Percentiles rank a stretch among this genome's conserved stretches.
Conservation (phyloP, 441 rosid species). For the Syzygium syzygioides region DNA sequence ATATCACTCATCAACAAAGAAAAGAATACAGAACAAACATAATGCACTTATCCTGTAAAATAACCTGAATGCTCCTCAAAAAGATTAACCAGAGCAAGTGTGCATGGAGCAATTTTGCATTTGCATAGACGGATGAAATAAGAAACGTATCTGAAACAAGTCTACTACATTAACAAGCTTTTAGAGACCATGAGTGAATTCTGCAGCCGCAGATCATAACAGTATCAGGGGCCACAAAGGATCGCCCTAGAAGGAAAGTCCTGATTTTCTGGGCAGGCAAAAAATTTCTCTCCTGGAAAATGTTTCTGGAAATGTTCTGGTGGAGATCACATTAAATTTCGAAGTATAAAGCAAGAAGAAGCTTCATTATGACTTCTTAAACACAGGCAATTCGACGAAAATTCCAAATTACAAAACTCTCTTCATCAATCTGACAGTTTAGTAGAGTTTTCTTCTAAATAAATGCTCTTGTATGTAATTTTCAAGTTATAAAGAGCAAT, state of each 20-base stretch:
- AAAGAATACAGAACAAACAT: not conserved
- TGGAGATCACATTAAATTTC: not conserved
- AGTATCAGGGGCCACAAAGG: not conserved
- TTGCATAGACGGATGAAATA: not conserved
- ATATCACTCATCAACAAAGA: not conserved
- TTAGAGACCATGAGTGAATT: not conserved
- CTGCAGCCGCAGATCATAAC: not conserved
- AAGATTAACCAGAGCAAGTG: not conserved
- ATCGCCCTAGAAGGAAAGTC: not conserved
- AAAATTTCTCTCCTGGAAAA: not conserved
- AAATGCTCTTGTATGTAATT: not conserved
- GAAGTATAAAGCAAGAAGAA: not conserved
- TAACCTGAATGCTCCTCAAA: not conserved
- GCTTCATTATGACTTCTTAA: not conserved
- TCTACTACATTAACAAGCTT: not conserved
- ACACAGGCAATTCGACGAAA: not conserved
- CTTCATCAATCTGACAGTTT: not conserved
- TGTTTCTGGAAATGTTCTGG: not conserved
- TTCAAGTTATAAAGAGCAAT: not conserved
- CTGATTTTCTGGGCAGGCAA: not conserved
- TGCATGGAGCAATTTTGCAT: not conserved
- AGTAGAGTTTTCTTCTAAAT: not conserved
- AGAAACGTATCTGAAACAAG: not conserved
- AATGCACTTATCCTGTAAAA: not conserved
- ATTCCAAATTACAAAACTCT: not conserved